phyloP scores from a whole-genome alignment of 352 stramenopile genomes.

The Pythium folliculosum region DNA sequence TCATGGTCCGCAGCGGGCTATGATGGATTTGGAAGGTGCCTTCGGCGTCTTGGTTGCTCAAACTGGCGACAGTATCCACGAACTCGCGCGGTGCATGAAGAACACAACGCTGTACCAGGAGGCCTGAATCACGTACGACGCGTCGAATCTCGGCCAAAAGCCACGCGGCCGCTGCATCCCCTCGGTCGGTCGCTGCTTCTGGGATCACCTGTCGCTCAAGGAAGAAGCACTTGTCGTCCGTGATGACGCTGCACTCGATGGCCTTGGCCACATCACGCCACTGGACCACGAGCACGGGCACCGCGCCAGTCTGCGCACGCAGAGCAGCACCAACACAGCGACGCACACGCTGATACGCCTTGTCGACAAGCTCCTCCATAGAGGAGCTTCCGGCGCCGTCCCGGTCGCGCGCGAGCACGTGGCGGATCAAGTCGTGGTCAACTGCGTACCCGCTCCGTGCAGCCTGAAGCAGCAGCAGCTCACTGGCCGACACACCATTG shows the following conservation, averaged over 20 bases:
- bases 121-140: background rate
- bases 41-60: background rate
- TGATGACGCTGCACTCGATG: background rate
- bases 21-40: background rate
- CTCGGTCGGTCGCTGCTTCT: background rate
- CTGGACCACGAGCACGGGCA: background rate
- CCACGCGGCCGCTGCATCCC: background rate
- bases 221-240: constrained; percentile 12
- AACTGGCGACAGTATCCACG: background rate
- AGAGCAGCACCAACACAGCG: background rate
- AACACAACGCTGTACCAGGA: background rate
- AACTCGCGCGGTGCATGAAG: constrained; percentile 1
- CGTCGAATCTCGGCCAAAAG: background rate
- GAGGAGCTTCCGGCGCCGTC: background rate
- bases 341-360: constrained; percentile 6
- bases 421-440: constrained; percentile 8
- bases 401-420: constrained; percentile 4
- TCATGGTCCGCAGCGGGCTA: background rate
- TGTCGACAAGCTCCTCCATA: background rate
- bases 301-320: background rate
- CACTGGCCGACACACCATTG: background rate
- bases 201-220: constrained; percentile 1
- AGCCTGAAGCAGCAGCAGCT: constrained; percentile 24
- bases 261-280: background rate
- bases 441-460: background rate